A percentile compares a stretch with the other conserved stretches of the same genome.
phyloP scores from a whole-genome alignment of 805 yeast genomes.

The Cyberlindnera mrakii region DNA sequence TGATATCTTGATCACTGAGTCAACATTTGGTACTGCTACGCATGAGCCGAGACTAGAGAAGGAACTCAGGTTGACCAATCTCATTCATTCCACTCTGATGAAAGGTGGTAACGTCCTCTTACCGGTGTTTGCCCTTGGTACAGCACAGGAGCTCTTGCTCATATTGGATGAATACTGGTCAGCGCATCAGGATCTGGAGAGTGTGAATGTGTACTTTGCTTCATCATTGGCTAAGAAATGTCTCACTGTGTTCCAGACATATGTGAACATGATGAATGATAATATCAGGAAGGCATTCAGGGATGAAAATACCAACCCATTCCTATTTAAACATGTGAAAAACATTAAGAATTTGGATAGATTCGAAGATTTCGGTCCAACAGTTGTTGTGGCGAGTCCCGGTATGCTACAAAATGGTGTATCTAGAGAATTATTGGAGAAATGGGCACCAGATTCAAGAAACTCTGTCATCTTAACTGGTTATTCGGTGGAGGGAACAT shows the following conservation, averaged over 20 bases:
- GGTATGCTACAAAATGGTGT: slow-evolving; percentile 98
- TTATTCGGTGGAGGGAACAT: slow-evolving; percentile 96
- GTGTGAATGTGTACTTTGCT: slow-evolving; percentile 82
- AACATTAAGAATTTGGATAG: slow-evolving; percentile 74
- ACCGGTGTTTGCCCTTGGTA: slow-evolving; percentile 95
- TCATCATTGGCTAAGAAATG: slow-evolving; percentile 91
- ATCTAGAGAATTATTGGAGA: slow-evolving; percentile 82
- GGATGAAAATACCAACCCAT: slow-evolving; percentile 81
- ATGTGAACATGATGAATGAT: slow-evolving; percentile 96
- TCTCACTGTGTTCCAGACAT: slow-evolving; percentile 95
- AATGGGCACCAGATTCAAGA: slow-evolving; percentile 96
- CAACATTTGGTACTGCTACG: slow-evolving; percentile 97
- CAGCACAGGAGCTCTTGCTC: slow-evolving; percentile 89
- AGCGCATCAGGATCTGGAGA: slow-evolving; percentile 72
- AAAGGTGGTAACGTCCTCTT: slow-evolving; percentile 89
- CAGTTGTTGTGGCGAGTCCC: slow-evolving; percentile 94
- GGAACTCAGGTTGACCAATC: slow-evolving; percentile 72
- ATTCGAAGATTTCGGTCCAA: slow-evolving; percentile 91
- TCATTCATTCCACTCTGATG: slow-evolving; percentile 75
- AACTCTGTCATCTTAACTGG: slow-evolving; percentile 89
- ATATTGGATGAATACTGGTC: slow-evolving; percentile 96
- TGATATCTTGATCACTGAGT: slow-evolving; percentile 86
- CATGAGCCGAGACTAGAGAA: slow-evolving; percentile 87
- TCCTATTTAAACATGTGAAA: slow-evolving; percentile 79
- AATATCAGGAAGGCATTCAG: slow-evolving; percentile 69